A percentile compares a stretch with the other conserved stretches of the same genome.
Conservation (phyloP, 2,329 filamentous ascomycete genomes). For the Lecanicillium sp. region DNA sequence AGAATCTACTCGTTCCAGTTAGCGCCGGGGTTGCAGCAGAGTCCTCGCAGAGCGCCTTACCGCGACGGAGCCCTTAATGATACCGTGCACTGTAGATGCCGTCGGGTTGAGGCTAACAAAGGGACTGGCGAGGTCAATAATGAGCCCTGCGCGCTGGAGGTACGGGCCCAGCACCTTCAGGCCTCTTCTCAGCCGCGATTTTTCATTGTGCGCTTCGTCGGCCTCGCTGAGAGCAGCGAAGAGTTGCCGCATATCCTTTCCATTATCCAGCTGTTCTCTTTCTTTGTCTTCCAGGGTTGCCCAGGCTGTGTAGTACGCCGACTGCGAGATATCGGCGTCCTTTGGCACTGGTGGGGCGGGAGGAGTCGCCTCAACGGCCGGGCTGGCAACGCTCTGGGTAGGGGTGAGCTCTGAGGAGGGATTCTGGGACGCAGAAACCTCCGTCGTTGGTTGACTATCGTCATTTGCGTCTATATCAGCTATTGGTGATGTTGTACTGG, state of each 20-base stretch:
- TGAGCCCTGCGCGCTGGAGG: constrained; percentile 1
- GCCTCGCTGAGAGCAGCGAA: background rate
- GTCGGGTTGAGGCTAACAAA: constrained; percentile 10
- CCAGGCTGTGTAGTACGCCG: background rate
- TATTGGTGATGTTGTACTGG: too few species aligned
- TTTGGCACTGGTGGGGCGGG: too few species aligned
- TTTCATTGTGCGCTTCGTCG: constrained; percentile 1
- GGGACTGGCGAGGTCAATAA: constrained; percentile 7
- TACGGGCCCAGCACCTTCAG: constrained; percentile 5
- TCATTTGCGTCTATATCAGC: too few species aligned
- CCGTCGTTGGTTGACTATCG: too few species aligned
- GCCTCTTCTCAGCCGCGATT: constrained; percentile 9
- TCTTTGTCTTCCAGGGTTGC: background rate
- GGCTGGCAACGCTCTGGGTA: too few species aligned
- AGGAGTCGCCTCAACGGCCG: too few species aligned
- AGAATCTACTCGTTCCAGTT: too few species aligned
- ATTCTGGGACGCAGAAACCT: too few species aligned
- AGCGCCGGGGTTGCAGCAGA: too few species aligned
- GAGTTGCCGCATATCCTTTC: background rate
- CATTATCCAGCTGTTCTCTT: background rate
- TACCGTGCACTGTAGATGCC: constrained; percentile 5
- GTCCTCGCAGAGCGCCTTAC: too few species aligned
- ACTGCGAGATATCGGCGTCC: background rate
- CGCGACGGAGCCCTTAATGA: constrained; percentile 10
- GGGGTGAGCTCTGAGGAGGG: too few species aligned